Evolutionary conservation across 78 protist genomes (phyloP), one percentile per base, ranked within the genome.

Genomic region (Dictyostelium capitatum): DNA sequence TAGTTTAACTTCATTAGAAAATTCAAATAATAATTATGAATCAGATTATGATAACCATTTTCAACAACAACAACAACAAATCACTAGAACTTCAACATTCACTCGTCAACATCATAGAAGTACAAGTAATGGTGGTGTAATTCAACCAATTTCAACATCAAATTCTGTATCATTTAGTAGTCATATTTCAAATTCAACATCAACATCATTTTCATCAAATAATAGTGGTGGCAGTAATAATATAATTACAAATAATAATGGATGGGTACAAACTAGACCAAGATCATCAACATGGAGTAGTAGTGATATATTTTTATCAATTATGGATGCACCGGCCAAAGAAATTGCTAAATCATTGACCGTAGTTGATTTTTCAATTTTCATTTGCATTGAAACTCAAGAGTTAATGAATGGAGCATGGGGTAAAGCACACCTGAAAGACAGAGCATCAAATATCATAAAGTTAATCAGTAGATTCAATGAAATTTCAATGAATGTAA

Each of bases 351-450:
- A 85, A 30, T 53, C 92, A 23, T 30, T 85, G 20, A 85, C 92
- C 5, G 92, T 51, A 10, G 74, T 85, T 17, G 92, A 85, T 28
- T 85, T 57, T 43, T 41, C 83, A n/a, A 85, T 85, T 15, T 85
- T 85, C 64, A 37, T 85, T 53, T 85, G 92, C 48, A 75, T 85
- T 48, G 92, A 85, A 79, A 47, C 92, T 17, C 74, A 54, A 59
- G 92, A 85, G 54, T 47, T 85, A 14, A 75, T 85, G 92, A 85
- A 85, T 85, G 92, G 92, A n/a, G 92, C 80, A n/a, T 85, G 92
- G 82, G 83, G 83, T 19, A 85, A 85, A 75, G 70, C 82, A 62
- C 79, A 74, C 47, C 14, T 74, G 19, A 85, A 85, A 23, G 92
- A 85, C 20, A 67, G 57, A 50, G 92, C 92, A 30, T 54, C 80